These are phyloP conservation scores for Aspergillus terreus DNA, from an alignment of 2,329 filamentous ascomycete genomes.

Conservation along the genomic window DNA sequence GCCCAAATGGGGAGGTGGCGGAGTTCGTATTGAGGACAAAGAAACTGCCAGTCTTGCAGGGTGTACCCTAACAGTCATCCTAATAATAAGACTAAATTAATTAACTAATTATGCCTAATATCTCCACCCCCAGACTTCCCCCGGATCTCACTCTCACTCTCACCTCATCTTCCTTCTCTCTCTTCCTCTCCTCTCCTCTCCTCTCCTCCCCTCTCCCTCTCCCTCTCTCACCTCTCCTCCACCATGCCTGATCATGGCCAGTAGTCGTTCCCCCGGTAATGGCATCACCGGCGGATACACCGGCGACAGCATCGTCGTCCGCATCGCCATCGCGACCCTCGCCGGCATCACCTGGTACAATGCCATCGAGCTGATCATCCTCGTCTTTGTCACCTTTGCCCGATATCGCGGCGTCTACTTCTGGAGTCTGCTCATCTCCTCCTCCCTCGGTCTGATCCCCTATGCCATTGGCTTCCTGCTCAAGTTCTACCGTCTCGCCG, in stretches of 20 bases:
- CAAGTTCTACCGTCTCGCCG: constrained; percentile 42
- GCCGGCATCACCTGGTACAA: constrained; percentile 50
- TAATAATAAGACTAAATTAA: too few species aligned
- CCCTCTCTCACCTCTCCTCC: constrained; percentile 6
- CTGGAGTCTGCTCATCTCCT: constrained; percentile 46
- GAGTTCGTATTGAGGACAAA: too few species aligned
- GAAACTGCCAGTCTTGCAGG: too few species aligned
- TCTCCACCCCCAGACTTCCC: neutral
- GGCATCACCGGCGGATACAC: constrained; percentile 38
- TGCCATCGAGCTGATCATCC: constrained; percentile 46
- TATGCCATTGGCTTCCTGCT: constrained; percentile 47
- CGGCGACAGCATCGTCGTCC: constrained; percentile 31
- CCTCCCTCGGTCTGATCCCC: constrained; percentile 41
- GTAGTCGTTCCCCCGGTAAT: constrained; percentile 23
- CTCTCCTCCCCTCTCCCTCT: constrained; percentile 12
- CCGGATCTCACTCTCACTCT: neutral
- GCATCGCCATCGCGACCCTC: constrained; percentile 45
- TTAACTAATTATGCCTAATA: too few species aligned
- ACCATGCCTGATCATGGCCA: constrained; percentile 22
- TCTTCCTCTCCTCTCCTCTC: neutral
- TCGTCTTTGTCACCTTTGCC: constrained; percentile 48
- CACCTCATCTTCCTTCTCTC: neutral
- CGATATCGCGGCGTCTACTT: constrained; percentile 48
- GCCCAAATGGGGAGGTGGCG: too few species aligned
- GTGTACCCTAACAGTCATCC: too few species aligned